Evolutionary conservation across 2,329 filamentous ascomycete species (phyloP), one percentile per base, ranked within the genome.

Genomic region (Beauveria brongniartii): DNA sequence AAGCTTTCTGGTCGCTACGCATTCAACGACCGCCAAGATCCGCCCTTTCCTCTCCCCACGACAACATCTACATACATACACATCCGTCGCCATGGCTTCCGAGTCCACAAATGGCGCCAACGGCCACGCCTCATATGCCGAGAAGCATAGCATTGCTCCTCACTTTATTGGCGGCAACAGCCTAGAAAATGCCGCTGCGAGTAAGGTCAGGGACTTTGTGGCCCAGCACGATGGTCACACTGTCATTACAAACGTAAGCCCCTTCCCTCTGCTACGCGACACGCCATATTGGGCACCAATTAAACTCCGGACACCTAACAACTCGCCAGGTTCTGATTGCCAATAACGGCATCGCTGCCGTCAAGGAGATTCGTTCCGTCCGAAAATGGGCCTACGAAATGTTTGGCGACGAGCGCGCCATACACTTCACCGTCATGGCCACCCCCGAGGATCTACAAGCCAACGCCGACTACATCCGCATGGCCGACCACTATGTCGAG

Each of bases 381-480:
- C 90, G 94, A 77, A 99, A 97, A 92, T 99, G 94, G 94, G 94
- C 94, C 64, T 99, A 99, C 86, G 94, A 99, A 80, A 96, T 91
- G 8, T 99, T 99, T 74, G 93, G 94, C 79, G 92, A 99, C 78
- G 94, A 99, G 82, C 86, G 90, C 72, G 94, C 93, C 69, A 97
- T 99, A 73, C 92, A 97, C 74, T 99, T 99, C 80, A 99, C 94
- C 65, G 94, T 99, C 74, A 99, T 99, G 94, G 94, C 94, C 69
- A 99, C 94, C 44, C 94, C 94, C 55, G 94, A 99, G 79, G 94
- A 99, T 87, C 78, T 99, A 73, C 86, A 89, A 74, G 94, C 94
- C 74, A 99, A 99, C 75, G 94, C 94, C 68, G 94, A 99, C 78
- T 99, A 99, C 80, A 99, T 99, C 74, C 87, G 94, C 74, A 97